Conservation (phyloP, 345 rosid genomes). For the Brassica nigra region DNA sequence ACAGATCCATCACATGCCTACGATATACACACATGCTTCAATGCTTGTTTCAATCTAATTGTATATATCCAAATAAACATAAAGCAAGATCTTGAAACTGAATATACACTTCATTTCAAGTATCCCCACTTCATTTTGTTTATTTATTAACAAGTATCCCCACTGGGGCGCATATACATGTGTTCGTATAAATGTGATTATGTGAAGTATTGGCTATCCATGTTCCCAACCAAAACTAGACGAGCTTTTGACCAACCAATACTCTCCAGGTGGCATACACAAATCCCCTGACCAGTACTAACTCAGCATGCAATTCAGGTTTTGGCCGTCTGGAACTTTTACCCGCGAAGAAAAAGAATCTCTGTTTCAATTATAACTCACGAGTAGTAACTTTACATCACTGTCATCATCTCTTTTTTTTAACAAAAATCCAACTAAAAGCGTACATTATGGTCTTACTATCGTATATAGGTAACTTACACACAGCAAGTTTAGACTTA, state of each 20-base stretch:
- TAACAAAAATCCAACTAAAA: slow-evolving; percentile 9
- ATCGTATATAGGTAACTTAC: slow-evolving; percentile 3
- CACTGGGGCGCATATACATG: slow-evolving; percentile 2
- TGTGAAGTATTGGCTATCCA: slow-evolving; percentile 26
- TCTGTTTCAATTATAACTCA: slow-evolving; percentile 1
- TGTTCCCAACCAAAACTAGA: slow-evolving; percentile 26
- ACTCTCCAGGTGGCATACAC: slow-evolving; percentile 27
- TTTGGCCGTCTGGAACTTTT: slow-evolving; percentile 15
- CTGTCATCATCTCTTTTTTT: slow-evolving; percentile 18
- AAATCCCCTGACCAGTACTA: neutral
- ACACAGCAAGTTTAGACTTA: neutral
- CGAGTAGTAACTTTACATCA: slow-evolving; percentile 28
- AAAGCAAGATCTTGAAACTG: slow-evolving; percentile 20
- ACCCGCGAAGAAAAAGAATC: neutral
- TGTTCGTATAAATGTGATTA: neutral
- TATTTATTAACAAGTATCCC: neutral
- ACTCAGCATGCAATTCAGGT: neutral
- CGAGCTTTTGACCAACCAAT: slow-evolving; percentile 8
- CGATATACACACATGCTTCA: slow-evolving; percentile 8
- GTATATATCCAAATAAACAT: neutral
- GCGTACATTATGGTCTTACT: slow-evolving; percentile 11
- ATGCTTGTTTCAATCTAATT: slow-evolving; percentile 11
- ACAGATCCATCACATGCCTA: slow-evolving; percentile 25
- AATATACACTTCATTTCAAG: slow-evolving; percentile 27
- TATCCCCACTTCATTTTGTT: neutral